These are phyloP conservation scores for Globisporangium polare DNA, from an alignment of 352 stramenopile genomes.

Conservation along the genomic window DNA sequence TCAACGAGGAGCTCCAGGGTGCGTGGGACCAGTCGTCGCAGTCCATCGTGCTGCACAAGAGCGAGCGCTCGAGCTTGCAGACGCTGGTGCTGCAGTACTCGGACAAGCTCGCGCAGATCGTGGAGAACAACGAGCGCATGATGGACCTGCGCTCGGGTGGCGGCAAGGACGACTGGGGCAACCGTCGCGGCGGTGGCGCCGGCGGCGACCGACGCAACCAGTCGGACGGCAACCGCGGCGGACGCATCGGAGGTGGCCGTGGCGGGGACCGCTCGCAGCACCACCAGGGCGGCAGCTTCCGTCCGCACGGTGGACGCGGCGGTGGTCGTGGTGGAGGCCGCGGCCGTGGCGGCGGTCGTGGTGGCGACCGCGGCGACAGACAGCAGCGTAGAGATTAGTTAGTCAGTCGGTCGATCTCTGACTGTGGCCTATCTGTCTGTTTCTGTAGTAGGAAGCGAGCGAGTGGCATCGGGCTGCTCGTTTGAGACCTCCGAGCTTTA, in stretches of 20 bases:
- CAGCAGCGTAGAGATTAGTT: conserved; percentile 29
- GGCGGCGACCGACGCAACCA: conserved; percentile 28
- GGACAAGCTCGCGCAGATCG: conserved; percentile 89
- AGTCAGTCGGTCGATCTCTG: neutral
- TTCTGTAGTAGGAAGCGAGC: neutral
- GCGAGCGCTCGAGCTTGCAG: conserved; percentile 93
- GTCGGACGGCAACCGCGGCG: conserved; percentile 23
- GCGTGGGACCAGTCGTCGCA: conserved; percentile 98
- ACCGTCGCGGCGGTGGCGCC: conserved; percentile 33
- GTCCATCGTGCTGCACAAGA: conserved; percentile 95
- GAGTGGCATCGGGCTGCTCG: neutral
- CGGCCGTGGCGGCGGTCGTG: conserved; percentile 23
- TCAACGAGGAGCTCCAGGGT: conserved; percentile 96
- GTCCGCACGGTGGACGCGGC: conserved; percentile 41
- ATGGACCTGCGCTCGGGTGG: conserved; percentile 76
- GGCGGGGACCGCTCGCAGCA: conserved; percentile 23
- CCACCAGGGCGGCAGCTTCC: conserved; percentile 43
- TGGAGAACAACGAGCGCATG: conserved; percentile 90
- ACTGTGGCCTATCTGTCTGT: neutral
- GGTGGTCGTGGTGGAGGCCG: conserved; percentile 35
- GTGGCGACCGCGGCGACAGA: conserved; percentile 31
- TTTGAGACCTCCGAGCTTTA: neutral
- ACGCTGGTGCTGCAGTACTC: conserved; percentile 95
- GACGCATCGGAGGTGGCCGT: conserved; percentile 23
- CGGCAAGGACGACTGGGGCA: conserved; percentile 65